Base-by-base conservation (phyloP, 306 rosid genomes). In the Fragaria iinumae region DNA sequence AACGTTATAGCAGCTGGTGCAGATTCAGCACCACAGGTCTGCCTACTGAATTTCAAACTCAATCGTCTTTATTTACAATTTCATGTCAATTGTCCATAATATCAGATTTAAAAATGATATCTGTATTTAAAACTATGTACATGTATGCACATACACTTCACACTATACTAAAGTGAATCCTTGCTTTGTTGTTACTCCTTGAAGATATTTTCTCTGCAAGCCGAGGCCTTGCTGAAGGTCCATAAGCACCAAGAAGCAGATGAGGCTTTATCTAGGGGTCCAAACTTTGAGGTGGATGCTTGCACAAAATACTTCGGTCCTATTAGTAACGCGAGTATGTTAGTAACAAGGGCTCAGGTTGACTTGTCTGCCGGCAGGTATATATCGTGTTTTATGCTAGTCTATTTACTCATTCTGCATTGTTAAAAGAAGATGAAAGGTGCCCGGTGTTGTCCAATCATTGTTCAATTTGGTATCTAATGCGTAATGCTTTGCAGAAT, bases 141-240 rank as follows among this genome's bases (percentile, higher is more conserved):
- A 45, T 11, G 20, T 69, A 47, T 13, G 74, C 74, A 43, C 72
- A 67, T 3, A 8, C 27, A 29, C 27, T 41, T 73, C 47, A 65
- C 69, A 36, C 69, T 1, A 41, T 41, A 17, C 43, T 41, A 73
- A 73, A 20, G 5, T 23, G 56, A 57, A 17, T 41, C 29, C 55
- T 25, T 50, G 4, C 43, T 20, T 36, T 68, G 20, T 78, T 76
- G 43, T 62, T 29, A 29, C 27, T 11, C n/a, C 47, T 56, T 65
- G n/a, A 82, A 94, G 98, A 94, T 92, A 80, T 90, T 74, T 81
- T 86, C 90, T 47, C 59, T 94, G 79, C 93, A 92, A 90, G 96
- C 97, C 0, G 95, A 94, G 84, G 97, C 96, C 32, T 69, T 89
- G 36, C 48, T 92, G 81, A 94, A 87, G 88, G 93, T 94, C 43